Conservation (phyloP, 371 early-diverging fungal species). For the Dipsacomyces acuminosporus region DNA sequence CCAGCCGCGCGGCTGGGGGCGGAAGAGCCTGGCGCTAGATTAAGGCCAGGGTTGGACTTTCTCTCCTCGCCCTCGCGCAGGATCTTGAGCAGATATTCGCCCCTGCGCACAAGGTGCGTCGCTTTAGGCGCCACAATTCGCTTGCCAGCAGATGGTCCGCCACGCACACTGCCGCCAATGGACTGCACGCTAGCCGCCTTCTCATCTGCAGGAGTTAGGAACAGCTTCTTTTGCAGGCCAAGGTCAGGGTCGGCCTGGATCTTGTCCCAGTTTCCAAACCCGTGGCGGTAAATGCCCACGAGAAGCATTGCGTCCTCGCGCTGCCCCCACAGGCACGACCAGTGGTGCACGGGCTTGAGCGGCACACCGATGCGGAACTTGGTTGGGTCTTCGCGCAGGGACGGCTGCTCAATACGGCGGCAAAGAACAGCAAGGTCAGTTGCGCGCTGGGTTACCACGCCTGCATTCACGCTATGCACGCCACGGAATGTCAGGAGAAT, state of each 20-base stretch:
- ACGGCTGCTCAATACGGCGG: constrained; percentile 37
- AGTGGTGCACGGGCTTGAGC: constrained; percentile 79
- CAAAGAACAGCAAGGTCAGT: constrained; percentile 37
- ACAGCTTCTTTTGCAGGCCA: constrained; percentile 77
- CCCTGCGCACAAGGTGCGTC: constrained; percentile 81
- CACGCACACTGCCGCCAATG: constrained; percentile 11
- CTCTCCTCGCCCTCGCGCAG: constrained; percentile 46
- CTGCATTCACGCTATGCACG: constrained; percentile 79
- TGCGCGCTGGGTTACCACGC: constrained; percentile 46
- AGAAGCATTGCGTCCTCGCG: constrained; percentile 95
- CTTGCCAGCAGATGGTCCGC: constrained; percentile 13
- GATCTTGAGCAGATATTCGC: constrained; percentile 82
- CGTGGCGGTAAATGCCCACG: constrained; percentile 88
- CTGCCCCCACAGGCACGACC: constrained; percentile 84
- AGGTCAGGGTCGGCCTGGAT: constrained; percentile 77
- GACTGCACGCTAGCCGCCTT: constrained; percentile 43
- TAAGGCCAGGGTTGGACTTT: constrained; percentile 14
- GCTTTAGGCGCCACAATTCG: constrained; percentile 65
- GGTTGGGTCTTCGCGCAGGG: constrained; percentile 28
- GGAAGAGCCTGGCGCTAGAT: constrained; percentile 1
- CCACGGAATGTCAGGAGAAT: constrained; percentile 73
- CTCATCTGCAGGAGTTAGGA: constrained; percentile 53
- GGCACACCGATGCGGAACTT: constrained; percentile 61
- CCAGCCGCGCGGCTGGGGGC: constrained; percentile 2
- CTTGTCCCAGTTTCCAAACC: constrained; percentile 88